Evolutionary conservation across 202 grass and related monocot species (phyloP).

Genomic region (Setaria viridis): DNA sequence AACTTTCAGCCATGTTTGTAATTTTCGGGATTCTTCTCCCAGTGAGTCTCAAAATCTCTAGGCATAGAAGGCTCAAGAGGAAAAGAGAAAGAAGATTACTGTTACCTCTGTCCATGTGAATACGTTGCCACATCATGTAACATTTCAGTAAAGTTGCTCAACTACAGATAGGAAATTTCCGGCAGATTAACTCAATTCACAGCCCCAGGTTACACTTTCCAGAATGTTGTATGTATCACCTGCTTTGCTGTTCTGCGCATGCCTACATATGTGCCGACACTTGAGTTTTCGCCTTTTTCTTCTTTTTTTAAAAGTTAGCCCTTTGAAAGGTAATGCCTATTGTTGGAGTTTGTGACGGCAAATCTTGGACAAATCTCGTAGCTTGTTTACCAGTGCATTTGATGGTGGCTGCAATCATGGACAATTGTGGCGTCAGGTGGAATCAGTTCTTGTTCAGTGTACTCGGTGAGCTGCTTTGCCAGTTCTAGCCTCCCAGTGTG

Average conservation of each 20-base stretch:
- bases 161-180: conserved; percentile 52
- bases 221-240: conserved; percentile 45
- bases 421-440: conserved; percentile 6
- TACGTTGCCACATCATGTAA: conserved; percentile 60
- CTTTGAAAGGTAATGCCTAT: conserved; percentile 19
- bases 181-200: conserved; percentile 35
- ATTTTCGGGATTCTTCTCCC: conserved; percentile 77
- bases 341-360: conserved; percentile 31
- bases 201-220: background rate
- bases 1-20: conserved; percentile 67
- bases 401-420: conserved; percentile 41
- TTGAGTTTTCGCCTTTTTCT: background rate
- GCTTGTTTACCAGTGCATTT: conserved; percentile 32
- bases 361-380: conserved; percentile 30
- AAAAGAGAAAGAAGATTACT: conserved; percentile 91
- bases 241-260: conserved; percentile 26
- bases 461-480: conserved; percentile 19
- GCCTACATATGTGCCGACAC: conserved; percentile 27
- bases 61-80: conserved; percentile 81
- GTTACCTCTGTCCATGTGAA: conserved; percentile 96
- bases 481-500: background rate
- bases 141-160: conserved; percentile 56
- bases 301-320: background rate
- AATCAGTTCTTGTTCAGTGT: conserved; percentile 32
- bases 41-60: conserved; percentile 80